Evolutionary conservation across 805 yeast genomes (phyloP), one percentile per base, ranked within the genome.

Genomic region (Sugiyamaella mastotermitis): DNA sequence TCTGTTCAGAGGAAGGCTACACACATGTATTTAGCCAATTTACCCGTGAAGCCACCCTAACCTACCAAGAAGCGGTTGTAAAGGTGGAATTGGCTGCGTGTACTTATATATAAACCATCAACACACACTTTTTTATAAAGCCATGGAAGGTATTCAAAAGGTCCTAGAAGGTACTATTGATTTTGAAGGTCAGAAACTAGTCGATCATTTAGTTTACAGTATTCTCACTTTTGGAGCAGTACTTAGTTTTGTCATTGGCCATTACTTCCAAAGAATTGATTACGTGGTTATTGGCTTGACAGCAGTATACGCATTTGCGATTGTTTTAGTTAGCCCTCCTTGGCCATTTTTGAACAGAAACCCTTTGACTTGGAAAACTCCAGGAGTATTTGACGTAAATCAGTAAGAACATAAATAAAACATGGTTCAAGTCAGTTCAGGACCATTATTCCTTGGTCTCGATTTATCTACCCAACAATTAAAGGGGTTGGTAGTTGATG

Each of bases 391-490:
- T 31, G 31, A n/a, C 26, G 26, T 10, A 23, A n/a, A 10, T 23
- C 26, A 23, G 26, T 23, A 23, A 23, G n/a, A 23, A 23, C n/a
- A 10, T 23, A 10, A 10, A 23, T 10, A 10, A 23, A 10, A 10
- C 10, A 10, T 23, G n/a, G n/a, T 23, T n/a, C 10, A 10, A n/a
- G n/a, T n/a, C n/a, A 23, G 26, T 23, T 23, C 26, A 23, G 30
- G 14, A 11, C 7, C 30, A 19, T 21, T 24, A 35, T 42, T 26
- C 21, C 32, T 36, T 43, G 96, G 96, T 1, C 76, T 86, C 51
- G 97, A 88, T 57, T 67, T 88, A 19, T 84, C 95, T 1, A 87
- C 96, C 11, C 97, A 87, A 56, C 95, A 86, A 54, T 63, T 88
- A 50, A 87, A 87, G 58, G 72, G 83, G 31, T 71, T 86, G 30